Conservation (phyloP, 2,329 filamentous ascomycete genomes). For the Nothopassalora personata region DNA sequence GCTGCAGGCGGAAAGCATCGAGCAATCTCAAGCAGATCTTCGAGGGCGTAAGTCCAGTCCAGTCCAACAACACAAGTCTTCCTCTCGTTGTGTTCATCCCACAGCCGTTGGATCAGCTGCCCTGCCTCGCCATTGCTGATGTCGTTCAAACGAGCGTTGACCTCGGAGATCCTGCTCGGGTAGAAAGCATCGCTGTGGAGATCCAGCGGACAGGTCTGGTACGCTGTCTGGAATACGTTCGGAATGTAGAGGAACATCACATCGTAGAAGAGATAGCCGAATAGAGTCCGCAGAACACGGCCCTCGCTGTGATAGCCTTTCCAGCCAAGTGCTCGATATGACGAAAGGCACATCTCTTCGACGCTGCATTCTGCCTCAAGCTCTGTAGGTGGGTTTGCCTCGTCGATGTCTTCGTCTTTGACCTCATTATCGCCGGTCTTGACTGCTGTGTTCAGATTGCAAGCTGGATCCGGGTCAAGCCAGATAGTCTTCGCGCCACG, state of each 20-base stretch:
- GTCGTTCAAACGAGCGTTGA: slow-evolving; percentile 78
- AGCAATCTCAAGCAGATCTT: slow-evolving; percentile 74
- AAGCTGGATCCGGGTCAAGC: slow-evolving; percentile 57
- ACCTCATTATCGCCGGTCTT: slow-evolving; percentile 2
- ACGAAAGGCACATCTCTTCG: slow-evolving; percentile 86
- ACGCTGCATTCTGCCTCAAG: slow-evolving; percentile 70
- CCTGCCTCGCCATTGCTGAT: slow-evolving; percentile 78
- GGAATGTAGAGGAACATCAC: slow-evolving; percentile 88
- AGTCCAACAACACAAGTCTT: slow-evolving; percentile 85
- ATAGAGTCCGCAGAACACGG: slow-evolving; percentile 81
- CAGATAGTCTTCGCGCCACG: slow-evolving; percentile 72
- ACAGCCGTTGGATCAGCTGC: slow-evolving; percentile 61
- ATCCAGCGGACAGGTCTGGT: slow-evolving; percentile 89
- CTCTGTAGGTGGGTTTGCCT: not conserved
- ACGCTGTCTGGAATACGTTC: slow-evolving; percentile 94
- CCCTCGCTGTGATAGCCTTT: slow-evolving; percentile 94
- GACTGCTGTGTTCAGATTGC: slow-evolving; percentile 1
- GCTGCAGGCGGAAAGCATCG: slow-evolving; percentile 73
- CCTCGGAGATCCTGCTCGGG: slow-evolving; percentile 75
- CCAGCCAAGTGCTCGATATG: slow-evolving; percentile 79
- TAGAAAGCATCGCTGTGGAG: slow-evolving; percentile 92
- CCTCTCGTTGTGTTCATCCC: slow-evolving; percentile 61
- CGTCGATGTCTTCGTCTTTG: slow-evolving; percentile 1
- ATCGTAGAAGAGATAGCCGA: slow-evolving; percentile 83
- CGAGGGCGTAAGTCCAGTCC: slow-evolving; percentile 78